phyloP scores from a whole-genome alignment of 495 filamentous ascomycete species.

The Xylaria castorea region DNA sequence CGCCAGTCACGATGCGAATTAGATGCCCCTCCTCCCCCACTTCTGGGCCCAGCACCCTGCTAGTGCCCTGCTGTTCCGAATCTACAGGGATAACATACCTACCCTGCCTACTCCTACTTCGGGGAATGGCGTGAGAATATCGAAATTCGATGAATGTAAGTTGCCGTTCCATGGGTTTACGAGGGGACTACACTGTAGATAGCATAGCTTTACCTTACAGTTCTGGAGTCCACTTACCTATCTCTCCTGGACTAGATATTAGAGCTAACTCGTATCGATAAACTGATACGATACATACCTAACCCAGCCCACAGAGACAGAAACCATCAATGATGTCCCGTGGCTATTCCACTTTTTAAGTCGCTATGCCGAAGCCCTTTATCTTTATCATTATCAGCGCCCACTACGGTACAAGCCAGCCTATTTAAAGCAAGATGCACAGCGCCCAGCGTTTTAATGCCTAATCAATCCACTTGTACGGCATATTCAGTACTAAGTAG shows the following conservation, averaged over 20 bases:
- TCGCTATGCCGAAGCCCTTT: too few relatives aligned
- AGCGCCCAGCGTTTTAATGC: conserved; percentile 5
- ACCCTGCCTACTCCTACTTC: neutral
- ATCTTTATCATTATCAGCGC: neutral
- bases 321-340: too few relatives aligned
- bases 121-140: conserved; percentile 15
- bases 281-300: neutral
- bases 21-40: neutral
- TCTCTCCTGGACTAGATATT: neutral
- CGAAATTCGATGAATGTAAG: conserved; percentile 8
- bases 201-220: neutral
- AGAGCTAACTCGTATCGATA: neutral
- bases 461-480: neutral
- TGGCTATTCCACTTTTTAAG: too few relatives aligned
- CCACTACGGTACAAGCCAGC: neutral
- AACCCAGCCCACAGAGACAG: neutral
- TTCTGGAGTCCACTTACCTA: neutral
- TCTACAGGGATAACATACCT: neutral
- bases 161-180: conserved; percentile 9
- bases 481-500: neutral
- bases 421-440: neutral
- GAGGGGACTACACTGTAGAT: neutral
- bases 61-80: neutral
- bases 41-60: neutral
- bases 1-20: neutral